These are phyloP conservation scores for Moniliella sp. DNA, from an alignment of 1,284 basidiomycete species.

Conservation along the genomic window DNA sequence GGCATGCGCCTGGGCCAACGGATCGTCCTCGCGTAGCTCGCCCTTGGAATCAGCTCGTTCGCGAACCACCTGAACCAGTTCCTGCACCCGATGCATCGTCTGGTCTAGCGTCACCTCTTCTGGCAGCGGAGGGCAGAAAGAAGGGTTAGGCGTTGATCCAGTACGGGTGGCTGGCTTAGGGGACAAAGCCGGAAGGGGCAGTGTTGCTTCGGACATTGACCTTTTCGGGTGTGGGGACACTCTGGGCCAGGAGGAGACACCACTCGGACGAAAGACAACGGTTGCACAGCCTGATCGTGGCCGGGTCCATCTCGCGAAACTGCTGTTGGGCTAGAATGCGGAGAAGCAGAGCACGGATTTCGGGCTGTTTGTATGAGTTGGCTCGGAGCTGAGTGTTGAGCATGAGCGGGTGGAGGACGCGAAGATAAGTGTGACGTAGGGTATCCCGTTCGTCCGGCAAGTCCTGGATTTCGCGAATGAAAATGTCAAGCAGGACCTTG, in stretches of 20 bases:
- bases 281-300: slow-evolving; percentile 73
- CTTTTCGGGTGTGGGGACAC: no score
- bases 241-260: slow-evolving; percentile 40
- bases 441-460: slow-evolving; percentile 81
- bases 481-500: slow-evolving; percentile 82
- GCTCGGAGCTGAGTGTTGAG: slow-evolving; percentile 72
- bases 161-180: no score
- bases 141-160: no score
- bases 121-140: no score
- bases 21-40: no score
- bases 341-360: slow-evolving; percentile 64
- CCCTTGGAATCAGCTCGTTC: no score
- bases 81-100: no score
- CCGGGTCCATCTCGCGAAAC: slow-evolving; percentile 49
- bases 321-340: slow-evolving; percentile 51
- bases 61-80: no score
- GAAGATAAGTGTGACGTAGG: slow-evolving; percentile 81
- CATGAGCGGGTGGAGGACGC: slow-evolving; percentile 79
- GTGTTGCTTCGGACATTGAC: no score
- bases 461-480: slow-evolving; percentile 70
- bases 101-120: no score
- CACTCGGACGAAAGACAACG: slow-evolving; percentile 68
- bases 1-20: no score
- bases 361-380: slow-evolving; percentile 68
- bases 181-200: no score